Evolutionary conservation across 2,329 filamentous ascomycete genomes (phyloP).

Genomic region (Alternaria conjuncta): DNA sequence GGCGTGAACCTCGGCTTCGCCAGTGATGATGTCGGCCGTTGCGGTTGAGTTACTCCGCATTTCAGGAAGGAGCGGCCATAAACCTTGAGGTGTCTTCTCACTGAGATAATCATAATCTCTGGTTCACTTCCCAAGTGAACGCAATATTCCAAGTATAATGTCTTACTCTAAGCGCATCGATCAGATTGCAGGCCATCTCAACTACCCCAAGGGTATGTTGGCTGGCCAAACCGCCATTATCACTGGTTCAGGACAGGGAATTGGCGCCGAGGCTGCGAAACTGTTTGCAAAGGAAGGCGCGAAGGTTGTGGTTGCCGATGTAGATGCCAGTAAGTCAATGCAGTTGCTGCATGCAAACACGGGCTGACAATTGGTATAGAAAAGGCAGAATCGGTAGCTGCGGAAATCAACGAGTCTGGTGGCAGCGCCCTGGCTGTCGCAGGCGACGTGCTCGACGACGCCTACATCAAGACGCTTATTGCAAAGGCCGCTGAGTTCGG

Average conservation of each 20-base stretch:
- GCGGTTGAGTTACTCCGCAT: slow-evolving; percentile 25
- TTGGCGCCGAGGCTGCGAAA: slow-evolving; percentile 81
- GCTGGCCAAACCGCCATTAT: slow-evolving; percentile 84
- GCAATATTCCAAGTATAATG: slow-evolving; percentile 10
- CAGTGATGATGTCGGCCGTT: slow-evolving; percentile 14
- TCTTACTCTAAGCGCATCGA: slow-evolving; percentile 58
- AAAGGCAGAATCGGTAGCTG: slow-evolving; percentile 72
- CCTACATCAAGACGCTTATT: slow-evolving; percentile 75
- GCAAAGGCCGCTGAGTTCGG: slow-evolving; percentile 80
- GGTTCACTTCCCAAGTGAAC: background rate
- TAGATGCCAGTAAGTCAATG: slow-evolving; percentile 67
- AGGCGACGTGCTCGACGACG: slow-evolving; percentile 76
- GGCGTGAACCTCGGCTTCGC: slow-evolving; percentile 19
- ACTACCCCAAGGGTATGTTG: slow-evolving; percentile 80
- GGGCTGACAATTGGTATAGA: slow-evolving; percentile 53
- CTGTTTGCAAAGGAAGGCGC: slow-evolving; percentile 89
- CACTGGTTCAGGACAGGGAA: slow-evolving; percentile 85
- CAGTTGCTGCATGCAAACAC: background rate
- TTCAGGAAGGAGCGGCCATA: slow-evolving; percentile 3
- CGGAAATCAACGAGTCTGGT: slow-evolving; percentile 70
- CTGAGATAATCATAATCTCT: background rate
- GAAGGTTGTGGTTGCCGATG: slow-evolving; percentile 82
- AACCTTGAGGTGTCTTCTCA: background rate
- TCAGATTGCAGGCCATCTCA: slow-evolving; percentile 80
- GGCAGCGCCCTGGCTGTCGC: slow-evolving; percentile 74